Base-by-base conservation (phyloP, 441 rosid species). In the Euphorbia schlechtendalii region DNA sequence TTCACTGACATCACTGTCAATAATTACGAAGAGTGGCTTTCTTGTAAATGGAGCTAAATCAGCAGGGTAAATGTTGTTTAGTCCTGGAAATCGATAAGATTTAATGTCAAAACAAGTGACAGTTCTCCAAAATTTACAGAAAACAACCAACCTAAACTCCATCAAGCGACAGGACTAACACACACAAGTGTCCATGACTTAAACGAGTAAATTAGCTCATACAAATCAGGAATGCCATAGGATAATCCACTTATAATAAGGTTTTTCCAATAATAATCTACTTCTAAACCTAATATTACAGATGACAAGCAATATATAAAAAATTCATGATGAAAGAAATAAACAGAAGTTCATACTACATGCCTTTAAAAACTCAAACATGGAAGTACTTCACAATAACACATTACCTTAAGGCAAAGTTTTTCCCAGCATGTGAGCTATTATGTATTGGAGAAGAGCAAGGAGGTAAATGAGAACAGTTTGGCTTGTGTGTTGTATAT, bases 21-120 rank as follows among this genome's bases (percentile, higher is more conserved):
- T 76, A 56, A 93, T 70, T 62, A 90, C 69, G 77, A 93, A 85
- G 41, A 90, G 95, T 55, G 97, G 93, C 75, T 78, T 87, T 74
- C 97, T 86, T 54, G 97, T 88, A 77, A 93, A 93, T 69, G 99
- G 97, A 82, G 88, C 80, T 65, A 93, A 74, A 83, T 93, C 95
- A 69, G 82, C 74, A 45, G 99, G 97, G 73, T 88, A 88, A 71
- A 93, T 78, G 81, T 78, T 83, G 79, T 85, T 93, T 67, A 79
- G 64, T 81, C 95, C 99, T 93, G 83, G 57, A 77, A 81, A 61
- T 41, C 51, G 57, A 65, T 58, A 66, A 70, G 17, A 43, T 55
- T 32, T 68, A 18, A 58, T 38, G 69, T 75, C 51, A 66, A 71
- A 63, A 38, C 53, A 67, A 24, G 61, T 40, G 64, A 45, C 5